Conservation (phyloP, 177 flowering plant genomes). For the Vitis hybrid region DNA sequence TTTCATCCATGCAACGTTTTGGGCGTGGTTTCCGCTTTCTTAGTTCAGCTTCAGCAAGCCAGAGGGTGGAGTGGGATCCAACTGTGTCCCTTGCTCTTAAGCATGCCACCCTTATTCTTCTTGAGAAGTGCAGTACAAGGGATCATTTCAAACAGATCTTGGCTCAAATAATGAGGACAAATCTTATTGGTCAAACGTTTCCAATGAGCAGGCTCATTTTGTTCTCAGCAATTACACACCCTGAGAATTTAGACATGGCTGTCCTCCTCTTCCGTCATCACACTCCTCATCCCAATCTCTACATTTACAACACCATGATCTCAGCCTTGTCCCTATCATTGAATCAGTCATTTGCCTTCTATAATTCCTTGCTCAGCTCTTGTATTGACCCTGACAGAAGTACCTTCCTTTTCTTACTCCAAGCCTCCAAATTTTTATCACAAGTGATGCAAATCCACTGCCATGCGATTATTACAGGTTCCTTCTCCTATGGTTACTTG, state of each 20-base stretch:
- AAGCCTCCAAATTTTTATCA: slow-evolving; percentile 8
- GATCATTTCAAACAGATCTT: slow-evolving; percentile 49
- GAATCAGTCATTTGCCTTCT: slow-evolving; percentile 25
- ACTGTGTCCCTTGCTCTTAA: slow-evolving; percentile 39
- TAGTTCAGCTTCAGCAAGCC: slow-evolving; percentile 19
- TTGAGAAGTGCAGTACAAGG: slow-evolving; percentile 52
- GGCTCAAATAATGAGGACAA: slow-evolving; percentile 46
- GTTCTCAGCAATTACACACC: slow-evolving; percentile 47
- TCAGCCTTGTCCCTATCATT: slow-evolving; percentile 38
- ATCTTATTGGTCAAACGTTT: slow-evolving; percentile 41
- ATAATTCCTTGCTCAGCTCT: slow-evolving; percentile 29
- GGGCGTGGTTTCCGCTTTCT: slow-evolving; percentile 22
- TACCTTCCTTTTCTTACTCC: slow-evolving; percentile 22
- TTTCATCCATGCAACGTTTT: slow-evolving; percentile 29
- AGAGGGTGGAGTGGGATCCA: slow-evolving; percentile 49
- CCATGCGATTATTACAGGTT: slow-evolving; percentile 31
- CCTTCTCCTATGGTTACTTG: slow-evolving; percentile 24
- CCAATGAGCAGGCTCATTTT: slow-evolving; percentile 64
- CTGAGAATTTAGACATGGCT: slow-evolving; percentile 52
- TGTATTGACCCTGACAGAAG: slow-evolving; percentile 22
- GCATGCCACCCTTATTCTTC: slow-evolving; percentile 51
- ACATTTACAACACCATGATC: slow-evolving; percentile 50
- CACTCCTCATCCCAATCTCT: slow-evolving; percentile 50
- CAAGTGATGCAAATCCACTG: slow-evolving; percentile 32
- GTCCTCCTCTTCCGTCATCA: slow-evolving; percentile 41